A percentile compares a stretch with the other conserved stretches of the same genome.
These are phyloP conservation scores for Waltergamsia citrina DNA, from an alignment of 2,329 filamentous ascomycete genomes.

Conservation along the genomic window DNA sequence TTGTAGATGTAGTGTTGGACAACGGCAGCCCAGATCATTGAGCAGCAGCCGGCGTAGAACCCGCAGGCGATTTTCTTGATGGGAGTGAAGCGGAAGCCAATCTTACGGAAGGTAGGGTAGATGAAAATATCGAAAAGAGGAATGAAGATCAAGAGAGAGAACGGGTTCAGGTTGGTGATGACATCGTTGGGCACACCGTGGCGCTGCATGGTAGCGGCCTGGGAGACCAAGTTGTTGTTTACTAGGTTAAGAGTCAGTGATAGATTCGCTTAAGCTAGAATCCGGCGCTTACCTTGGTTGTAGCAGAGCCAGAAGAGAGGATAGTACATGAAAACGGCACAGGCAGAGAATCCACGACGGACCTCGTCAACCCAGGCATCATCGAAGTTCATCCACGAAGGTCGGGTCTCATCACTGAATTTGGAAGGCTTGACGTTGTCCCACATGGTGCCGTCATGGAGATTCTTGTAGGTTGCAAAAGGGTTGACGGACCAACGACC, in stretches of 20 bases:
- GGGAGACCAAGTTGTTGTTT: slow-evolving; percentile 50
- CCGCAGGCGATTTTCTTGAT: slow-evolving; percentile 66
- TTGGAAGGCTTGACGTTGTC: slow-evolving; percentile 58
- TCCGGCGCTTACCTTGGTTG: slow-evolving; percentile 27
- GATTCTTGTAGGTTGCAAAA: slow-evolving; percentile 44
- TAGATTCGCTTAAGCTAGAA: slow-evolving; percentile 6
- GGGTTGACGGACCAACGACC: slow-evolving; percentile 63
- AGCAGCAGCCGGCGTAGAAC: slow-evolving; percentile 52
- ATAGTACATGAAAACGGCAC: slow-evolving; percentile 60
- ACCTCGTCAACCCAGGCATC: slow-evolving; percentile 74
- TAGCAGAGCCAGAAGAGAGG: slow-evolving; percentile 50
- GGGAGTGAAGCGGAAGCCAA: slow-evolving; percentile 60
- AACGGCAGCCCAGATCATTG: slow-evolving; percentile 48
- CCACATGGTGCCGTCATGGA: slow-evolving; percentile 52
- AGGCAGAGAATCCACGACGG: slow-evolving; percentile 56
- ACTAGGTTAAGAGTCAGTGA: slow-evolving; percentile 16
- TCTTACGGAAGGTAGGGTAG: slow-evolving; percentile 57
- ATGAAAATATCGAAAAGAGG: slow-evolving; percentile 58
- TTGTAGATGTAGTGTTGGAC: slow-evolving; percentile 55
- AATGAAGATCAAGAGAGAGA: slow-evolving; percentile 66
- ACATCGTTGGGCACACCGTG: slow-evolving; percentile 70
- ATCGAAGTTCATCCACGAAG: slow-evolving; percentile 68
- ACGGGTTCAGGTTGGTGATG: slow-evolving; percentile 64
- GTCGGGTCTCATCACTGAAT: slow-evolving; percentile 44
- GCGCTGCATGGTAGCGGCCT: slow-evolving; percentile 54